Evolutionary conservation across 78 protist genomes (phyloP).

Genomic region (Polysphondylium violaceum): DNA sequence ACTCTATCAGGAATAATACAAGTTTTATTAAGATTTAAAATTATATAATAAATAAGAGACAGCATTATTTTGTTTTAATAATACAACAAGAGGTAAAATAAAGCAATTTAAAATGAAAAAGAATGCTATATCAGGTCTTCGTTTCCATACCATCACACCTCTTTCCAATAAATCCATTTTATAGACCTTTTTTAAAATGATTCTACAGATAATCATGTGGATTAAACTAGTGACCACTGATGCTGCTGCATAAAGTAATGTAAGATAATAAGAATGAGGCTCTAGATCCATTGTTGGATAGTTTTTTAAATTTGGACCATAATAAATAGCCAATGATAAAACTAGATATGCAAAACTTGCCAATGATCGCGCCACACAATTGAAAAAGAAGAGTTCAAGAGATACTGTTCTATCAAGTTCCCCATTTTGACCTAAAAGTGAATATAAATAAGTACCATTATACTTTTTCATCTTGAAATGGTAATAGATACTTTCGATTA

Average conservation of each 20-base stretch:
- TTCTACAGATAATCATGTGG: constrained; percentile 28
- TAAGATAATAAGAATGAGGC: constrained; percentile 1
- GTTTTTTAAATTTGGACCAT: constrained; percentile 36
- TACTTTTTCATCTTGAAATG: not conserved
- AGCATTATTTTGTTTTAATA: constrained; percentile 47
- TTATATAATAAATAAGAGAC: constrained; percentile 19
- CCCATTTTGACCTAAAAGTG: constrained; percentile 22
- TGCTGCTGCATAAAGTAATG: constrained; percentile 36
- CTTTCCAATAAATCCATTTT: constrained; percentile 7
- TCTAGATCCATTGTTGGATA: constrained; percentile 14
- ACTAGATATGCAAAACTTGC: constrained; percentile 27
- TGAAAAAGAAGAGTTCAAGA: constrained; percentile 46
- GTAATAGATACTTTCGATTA: not conserved
- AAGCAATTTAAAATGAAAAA: constrained; percentile 62
- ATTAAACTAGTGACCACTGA: constrained; percentile 19
- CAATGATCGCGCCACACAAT: constrained; percentile 31
- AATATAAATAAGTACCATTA: not conserved
- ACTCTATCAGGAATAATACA: too few species aligned
- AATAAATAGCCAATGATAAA: constrained; percentile 37
- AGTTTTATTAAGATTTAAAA: not conserved
- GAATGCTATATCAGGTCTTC: constrained; percentile 63
- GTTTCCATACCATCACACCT: constrained; percentile 32
- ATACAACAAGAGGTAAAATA: constrained; percentile 44
- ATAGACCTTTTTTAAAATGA: constrained; percentile 4
- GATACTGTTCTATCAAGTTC: constrained; percentile 54